Base-by-base conservation (phyloP, 805 yeast genomes). In the Saturnispora quitensis region DNA sequence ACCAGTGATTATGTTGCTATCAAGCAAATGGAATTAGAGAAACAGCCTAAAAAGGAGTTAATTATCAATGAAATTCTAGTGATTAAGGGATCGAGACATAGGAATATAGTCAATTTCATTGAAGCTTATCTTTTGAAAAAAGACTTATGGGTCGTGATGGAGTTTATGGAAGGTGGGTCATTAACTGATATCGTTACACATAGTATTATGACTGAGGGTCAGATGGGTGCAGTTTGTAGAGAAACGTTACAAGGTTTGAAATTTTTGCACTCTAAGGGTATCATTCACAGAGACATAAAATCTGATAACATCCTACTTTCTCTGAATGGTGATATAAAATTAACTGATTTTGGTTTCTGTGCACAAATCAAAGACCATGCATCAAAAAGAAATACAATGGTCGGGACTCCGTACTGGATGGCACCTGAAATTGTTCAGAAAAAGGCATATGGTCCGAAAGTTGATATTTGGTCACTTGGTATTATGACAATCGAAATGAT, bases 91-190 rank as follows among this genome's bases (percentile, higher is more conserved):
- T 80, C 89, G 50, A 82, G 79, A 60, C 99, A 93, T 66, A 80
- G 81, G 47, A 93, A 93, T 64, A 93, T 93, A 68, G 99, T 93
- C 53, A 93, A 93, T 67, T 93, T 88, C 65, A 81, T 91, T 55
- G 96, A 91, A 62, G 82, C 96, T 0, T 93, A 82, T 65, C 65
- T 86, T 50, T 70, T 86, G 52, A 81, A 79, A 53, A 87, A 86
- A 44, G 89, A 85, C 59, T 73, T 93, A 51, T 93, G 99, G 99
- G 98, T 93, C 9, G 82, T 93, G 20, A 93, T 93, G 99, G 99
- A 93, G 68, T 93, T 88, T 65, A 93, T 93, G 99, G 97, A 93
- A 67, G 99, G 99, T 55, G 99, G 99, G 2, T 84, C 95, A 0
- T 73, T 93, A 59, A 91, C 99, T 0, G 99, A 93, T 69, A 91